Conservation (phyloP, 108 stramenopile genomes). For the Heterococcus sp. region DNA sequence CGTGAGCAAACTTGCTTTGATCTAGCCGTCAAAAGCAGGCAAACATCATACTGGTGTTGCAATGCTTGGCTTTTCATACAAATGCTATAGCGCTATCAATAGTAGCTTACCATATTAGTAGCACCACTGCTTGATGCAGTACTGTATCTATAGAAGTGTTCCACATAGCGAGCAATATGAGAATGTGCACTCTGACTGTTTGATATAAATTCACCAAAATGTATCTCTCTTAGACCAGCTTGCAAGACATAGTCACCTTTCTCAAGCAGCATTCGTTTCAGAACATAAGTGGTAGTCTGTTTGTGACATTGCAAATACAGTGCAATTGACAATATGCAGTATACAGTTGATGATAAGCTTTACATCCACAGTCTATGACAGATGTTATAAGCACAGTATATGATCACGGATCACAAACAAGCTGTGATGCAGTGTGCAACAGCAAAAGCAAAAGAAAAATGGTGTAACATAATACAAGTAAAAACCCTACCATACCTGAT, state of each 20-base stretch:
- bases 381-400: background rate
- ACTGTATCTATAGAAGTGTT: constrained; percentile 35
- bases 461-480: background rate
- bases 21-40: too few relatives aligned
- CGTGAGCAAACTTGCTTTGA: too few relatives aligned
- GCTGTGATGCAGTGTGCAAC: background rate
- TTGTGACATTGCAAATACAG: background rate
- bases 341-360: background rate
- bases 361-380: background rate
- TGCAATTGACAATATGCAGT: constrained; percentile 21
- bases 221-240: constrained; percentile 34
- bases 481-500: background rate
- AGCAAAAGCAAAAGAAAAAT: background rate
- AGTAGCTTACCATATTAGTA: too few relatives aligned
- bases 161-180: constrained; percentile 42
- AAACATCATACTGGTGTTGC: too few relatives aligned
- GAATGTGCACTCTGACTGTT: background rate
- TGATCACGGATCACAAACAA: background rate
- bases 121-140: too few relatives aligned
- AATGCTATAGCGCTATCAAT: too few relatives aligned
- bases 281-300: constrained; percentile 14
- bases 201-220: constrained; percentile 27
- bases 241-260: constrained; percentile 20
- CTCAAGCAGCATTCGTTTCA: constrained; percentile 49
- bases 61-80: too few relatives aligned